Conservation (phyloP, 179 eudicot genomes). For the Dionaea muscipula region DNA sequence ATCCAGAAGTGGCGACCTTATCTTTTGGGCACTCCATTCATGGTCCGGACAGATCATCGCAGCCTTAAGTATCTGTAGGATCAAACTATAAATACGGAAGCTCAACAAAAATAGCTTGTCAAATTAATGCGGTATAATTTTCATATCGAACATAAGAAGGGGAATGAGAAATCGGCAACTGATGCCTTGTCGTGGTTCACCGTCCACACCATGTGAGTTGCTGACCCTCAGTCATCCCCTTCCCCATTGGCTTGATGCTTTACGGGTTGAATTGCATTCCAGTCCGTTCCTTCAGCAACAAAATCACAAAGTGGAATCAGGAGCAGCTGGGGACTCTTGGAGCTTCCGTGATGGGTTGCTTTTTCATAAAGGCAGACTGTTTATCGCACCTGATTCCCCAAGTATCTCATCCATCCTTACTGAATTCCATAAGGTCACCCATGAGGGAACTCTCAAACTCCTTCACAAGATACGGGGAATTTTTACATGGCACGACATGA, state of each 20-base stretch:
- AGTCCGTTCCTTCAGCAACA: too few species aligned
- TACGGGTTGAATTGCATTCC: too few species aligned
- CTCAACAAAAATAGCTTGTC: neutral
- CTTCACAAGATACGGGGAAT: too few species aligned
- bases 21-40: neutral
- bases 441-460: too few species aligned
- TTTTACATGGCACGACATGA: too few species aligned
- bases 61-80: constrained; percentile 3
- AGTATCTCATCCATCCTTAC: too few species aligned
- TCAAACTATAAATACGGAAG: neutral
- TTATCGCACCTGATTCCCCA: too few species aligned
- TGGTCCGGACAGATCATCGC: neutral
- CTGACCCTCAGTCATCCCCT: neutral
- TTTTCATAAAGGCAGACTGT: too few species aligned
- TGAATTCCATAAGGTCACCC: too few species aligned
- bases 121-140: neutral
- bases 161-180: neutral
- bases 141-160: neutral
- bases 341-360: too few species aligned
- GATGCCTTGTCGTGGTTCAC: neutral
- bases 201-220: neutral
- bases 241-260: neutral
- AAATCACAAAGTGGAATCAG: too few species aligned
- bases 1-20: constrained; percentile 7
- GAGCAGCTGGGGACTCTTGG: too few species aligned